Base-by-base conservation (phyloP, 768 basidiomycete genomes). In the Strobilomyces echinocephalus region DNA sequence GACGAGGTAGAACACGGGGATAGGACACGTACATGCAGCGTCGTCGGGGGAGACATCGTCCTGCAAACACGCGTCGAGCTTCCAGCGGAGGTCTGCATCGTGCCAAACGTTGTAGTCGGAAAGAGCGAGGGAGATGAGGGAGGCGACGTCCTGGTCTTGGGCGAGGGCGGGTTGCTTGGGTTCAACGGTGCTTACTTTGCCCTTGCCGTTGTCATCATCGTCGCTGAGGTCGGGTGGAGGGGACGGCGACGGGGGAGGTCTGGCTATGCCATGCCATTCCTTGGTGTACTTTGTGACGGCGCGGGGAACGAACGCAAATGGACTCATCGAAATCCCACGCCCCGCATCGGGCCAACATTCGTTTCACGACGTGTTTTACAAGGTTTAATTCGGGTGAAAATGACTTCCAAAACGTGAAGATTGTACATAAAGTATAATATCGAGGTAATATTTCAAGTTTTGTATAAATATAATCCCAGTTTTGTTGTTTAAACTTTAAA, bases 101-200 rank as follows among this genome's bases (percentile, higher is more conserved):
- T 68, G 62, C 88, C 87, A 91, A 9, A 90, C 64, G 8, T 77
- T 74, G 66, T 88, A 80, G 61, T 88, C 80, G 5, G 88, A 87
- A n/a, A 92, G 69, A 0, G 87, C 77, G 4, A 91, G 76, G 2
- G 63, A 70, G 20, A 85, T 58, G 33, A 88, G 71, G 10, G 67
- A 65, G 4, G 76, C 76, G 44, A 78, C 74, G 56, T 84, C 84
- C 40, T 76, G 74, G 56, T 84, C 84, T 39, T 76, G 74, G 16
- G 75, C 68, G 4, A 62, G 49, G 30, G 55, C 52, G 46, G 57
- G 59, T 11, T 58, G 52, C 55, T 66, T 69, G 12, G 5, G 18
- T 34, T 69, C 56, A 48, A 43, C 14, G 5, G 60, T 58, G 15
- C 58, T 63, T 46, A 56, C 58, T 55, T 62, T 63, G 44, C 60